Base-by-base conservation (phyloP, 73 alveolate genomes). In the Paramecium bursaria region DNA sequence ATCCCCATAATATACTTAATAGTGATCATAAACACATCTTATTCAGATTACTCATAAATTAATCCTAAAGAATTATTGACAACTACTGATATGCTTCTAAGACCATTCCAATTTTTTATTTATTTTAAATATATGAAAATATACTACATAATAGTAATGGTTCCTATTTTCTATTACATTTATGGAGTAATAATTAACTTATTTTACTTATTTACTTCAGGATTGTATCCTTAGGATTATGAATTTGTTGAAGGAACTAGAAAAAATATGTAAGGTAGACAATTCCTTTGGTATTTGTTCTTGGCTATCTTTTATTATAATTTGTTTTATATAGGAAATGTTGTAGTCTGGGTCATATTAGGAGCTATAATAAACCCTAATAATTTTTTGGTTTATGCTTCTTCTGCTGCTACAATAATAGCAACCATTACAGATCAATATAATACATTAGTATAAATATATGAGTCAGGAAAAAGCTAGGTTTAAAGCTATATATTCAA, bases 301-400 rank as follows among this genome's bases (percentile, higher is more conserved):
- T 30, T 57, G 7, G 33, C 33, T n/a, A 30, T 57, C 14, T 48
- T 50, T 25, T 57, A 30, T 14, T 30, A 50, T 57, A 50, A 30
- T 10, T 57, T 57, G 35, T 57, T 57, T 30, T 57, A 57, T 27
- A 30, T 57, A n/a, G 76, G 76, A 57, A 30, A 30, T 19, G 33
- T 57, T 0, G 33, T 57, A 2, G 76, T 57, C 17, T 57, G 76
- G 76, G 6, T 57, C 6, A 48, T 57, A n/a, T 30, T 57, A n/a
- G 76, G 76, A 0, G 76, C 76, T 23, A 57, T 57, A 5, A 57
- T 57, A 1, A 57, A 57, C 22, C 76, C 76, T 13, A 57, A 57
- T 57, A 30, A 9, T 57, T 57, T 23, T 30, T 2, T 57, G 0
- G 76, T 57, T 11, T 57, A 57, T 30, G 27, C 76, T n/a, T 57